Percentiles rank a stretch among this genome's conserved stretches.
phyloP scores from a whole-genome alignment of 345 rosid species.

The Gossypium australe region DNA sequence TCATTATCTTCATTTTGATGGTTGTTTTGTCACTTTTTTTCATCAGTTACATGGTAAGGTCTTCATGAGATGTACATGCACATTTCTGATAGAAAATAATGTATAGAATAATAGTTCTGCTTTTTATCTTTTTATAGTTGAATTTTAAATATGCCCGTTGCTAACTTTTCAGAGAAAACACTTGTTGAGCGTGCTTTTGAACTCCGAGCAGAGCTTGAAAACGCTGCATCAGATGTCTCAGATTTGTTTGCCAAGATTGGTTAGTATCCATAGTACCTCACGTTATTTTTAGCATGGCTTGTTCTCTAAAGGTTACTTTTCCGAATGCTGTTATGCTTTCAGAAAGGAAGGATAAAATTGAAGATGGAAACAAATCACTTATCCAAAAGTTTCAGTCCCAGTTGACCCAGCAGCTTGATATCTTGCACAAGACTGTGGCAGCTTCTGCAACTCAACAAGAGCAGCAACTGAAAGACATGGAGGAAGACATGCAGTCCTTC shows the following conservation, averaged over 20 bases:
- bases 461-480: constrained; percentile 83
- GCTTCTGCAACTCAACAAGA: constrained; percentile 86
- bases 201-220: constrained; percentile 79
- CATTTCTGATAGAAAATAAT: neutral
- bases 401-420: constrained; percentile 74
- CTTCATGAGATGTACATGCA: neutral
- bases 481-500: constrained; percentile 91
- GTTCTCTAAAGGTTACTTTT: constrained; percentile 8
- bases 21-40: neutral
- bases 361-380: constrained; percentile 72
- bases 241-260: constrained; percentile 85
- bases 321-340: constrained; percentile 25
- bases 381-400: constrained; percentile 77
- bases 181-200: constrained; percentile 83
- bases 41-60: neutral
- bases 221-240: constrained; percentile 82
- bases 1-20: neutral
- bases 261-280: constrained; percentile 25
- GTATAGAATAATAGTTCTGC: neutral
- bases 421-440: constrained; percentile 83
- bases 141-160: neutral
- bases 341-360: constrained; percentile 94
- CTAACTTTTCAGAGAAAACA: constrained; percentile 53
- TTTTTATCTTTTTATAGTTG: neutral
- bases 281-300: constrained; percentile 3